These are phyloP conservation scores for Cyberlindnera mycetangii DNA, from an alignment of 805 yeast genomes.

Conservation along the genomic window DNA sequence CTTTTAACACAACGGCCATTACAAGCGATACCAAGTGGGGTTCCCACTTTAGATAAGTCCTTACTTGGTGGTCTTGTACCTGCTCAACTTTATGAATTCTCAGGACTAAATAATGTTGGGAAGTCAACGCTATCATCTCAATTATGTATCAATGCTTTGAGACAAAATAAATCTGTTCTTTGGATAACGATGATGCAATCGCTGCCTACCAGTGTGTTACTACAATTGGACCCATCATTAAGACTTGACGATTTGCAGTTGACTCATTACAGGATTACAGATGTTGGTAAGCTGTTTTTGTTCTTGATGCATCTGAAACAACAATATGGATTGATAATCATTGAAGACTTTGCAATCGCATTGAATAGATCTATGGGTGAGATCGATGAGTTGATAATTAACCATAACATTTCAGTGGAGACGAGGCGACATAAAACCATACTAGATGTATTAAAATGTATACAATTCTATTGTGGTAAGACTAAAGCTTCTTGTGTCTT, in stretches of 20 bases:
- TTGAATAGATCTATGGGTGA: conserved; percentile 16
- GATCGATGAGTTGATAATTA: conserved; percentile 7
- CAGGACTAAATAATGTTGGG: conserved; percentile 24
- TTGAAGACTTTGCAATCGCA: conserved; percentile 24
- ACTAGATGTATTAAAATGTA: conserved; percentile 16
- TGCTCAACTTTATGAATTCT: conserved; percentile 25
- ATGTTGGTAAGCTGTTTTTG: conserved; percentile 2
- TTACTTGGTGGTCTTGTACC: conserved; percentile 26
- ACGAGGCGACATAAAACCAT: conserved; percentile 12
- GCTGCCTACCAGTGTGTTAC: neutral
- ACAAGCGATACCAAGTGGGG: conserved; percentile 17
- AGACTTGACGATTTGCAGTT: neutral
- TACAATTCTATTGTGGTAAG: conserved; percentile 17
- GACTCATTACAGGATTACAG: conserved; percentile 4
- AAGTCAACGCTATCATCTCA: conserved; percentile 15
- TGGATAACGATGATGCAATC: conserved; percentile 26
- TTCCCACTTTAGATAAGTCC: conserved; percentile 17
- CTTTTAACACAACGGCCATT: conserved; percentile 19
- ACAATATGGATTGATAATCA: conserved; percentile 17
- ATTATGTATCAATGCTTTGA: conserved; percentile 14
- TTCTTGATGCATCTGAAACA: conserved; percentile 4
- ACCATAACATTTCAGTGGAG: conserved; percentile 7
- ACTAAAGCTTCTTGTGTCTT: conserved; percentile 18
- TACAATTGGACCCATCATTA: neutral
- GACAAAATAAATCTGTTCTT: conserved; percentile 16